phyloP scores from a whole-genome alignment of 2,329 filamentous ascomycete genomes.

The Hawksworthiomyces lignivorus region DNA sequence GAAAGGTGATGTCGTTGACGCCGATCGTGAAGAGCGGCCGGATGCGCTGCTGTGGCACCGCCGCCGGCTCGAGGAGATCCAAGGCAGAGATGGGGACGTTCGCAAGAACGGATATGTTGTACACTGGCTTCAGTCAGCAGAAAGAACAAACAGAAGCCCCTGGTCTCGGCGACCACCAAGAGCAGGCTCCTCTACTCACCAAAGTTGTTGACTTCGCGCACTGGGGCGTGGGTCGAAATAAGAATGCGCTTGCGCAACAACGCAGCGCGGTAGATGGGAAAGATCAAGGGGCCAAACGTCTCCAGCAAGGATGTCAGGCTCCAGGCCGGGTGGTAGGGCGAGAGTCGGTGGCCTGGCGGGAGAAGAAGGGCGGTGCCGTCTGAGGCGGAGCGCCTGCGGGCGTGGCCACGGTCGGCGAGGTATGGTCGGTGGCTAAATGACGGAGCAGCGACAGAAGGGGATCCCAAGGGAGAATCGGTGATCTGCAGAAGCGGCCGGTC shows the following conservation, averaged over 20 bases:
- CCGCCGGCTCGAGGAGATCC: constrained; percentile 56
- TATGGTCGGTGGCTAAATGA: constrained; percentile 31
- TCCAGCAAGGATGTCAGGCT: constrained; percentile 72
- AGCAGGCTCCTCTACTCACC: constrained; percentile 43
- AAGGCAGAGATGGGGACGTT: constrained; percentile 72
- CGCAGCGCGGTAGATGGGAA: constrained; percentile 82
- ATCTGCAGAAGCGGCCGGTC: constrained; percentile 25
- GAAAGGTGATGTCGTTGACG: constrained; percentile 80
- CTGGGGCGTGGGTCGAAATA: constrained; percentile 77
- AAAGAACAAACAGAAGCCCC: too few relatives aligned
- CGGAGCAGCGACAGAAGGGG: constrained; percentile 30
- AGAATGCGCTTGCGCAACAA: constrained; percentile 81
- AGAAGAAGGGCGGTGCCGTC: constrained; percentile 53
- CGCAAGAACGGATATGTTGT: constrained; percentile 86
- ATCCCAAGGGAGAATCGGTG: constrained; percentile 44
- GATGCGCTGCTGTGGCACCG: constrained; percentile 55
- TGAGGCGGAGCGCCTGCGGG: constrained; percentile 51
- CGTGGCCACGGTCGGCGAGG: constrained; percentile 34
- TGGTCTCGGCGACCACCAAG: too few relatives aligned
- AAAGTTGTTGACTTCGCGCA: constrained; percentile 80
- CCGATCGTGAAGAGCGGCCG: constrained; percentile 87
- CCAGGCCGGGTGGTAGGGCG: constrained; percentile 76
- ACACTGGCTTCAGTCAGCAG: constrained; percentile 52
- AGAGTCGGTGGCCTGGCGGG: constrained; percentile 57
- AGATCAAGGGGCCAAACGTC: constrained; percentile 82